Percentiles rank a stretch among this genome's conserved stretches.
Evolutionary conservation across 331 rosid species (phyloP).

Genomic region (Rhamnella rubrinervis): DNA sequence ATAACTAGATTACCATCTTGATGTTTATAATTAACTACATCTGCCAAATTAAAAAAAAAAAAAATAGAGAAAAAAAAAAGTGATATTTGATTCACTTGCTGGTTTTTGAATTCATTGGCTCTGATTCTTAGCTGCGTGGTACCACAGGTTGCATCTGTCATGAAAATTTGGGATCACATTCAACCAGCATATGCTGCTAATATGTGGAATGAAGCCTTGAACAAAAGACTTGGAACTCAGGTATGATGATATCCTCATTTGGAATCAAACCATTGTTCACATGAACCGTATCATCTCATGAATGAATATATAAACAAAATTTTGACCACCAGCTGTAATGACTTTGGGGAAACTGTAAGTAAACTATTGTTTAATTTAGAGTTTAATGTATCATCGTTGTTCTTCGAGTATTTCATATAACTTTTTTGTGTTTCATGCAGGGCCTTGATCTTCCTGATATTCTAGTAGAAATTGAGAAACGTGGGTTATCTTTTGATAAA

Average conservation of each 20-base stretch:
- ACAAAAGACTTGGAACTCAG: slow-evolving; percentile 84
- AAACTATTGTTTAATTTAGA: neutral
- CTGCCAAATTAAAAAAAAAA: too few relatives aligned
- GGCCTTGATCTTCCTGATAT: slow-evolving; percentile 76
- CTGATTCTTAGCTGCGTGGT: slow-evolving; percentile 21
- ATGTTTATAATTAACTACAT: neutral
- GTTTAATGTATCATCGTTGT: neutral
- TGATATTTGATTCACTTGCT: neutral
- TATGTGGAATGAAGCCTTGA: slow-evolving; percentile 98
- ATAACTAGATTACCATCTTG: neutral
- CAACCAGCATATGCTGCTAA: slow-evolving; percentile 88
- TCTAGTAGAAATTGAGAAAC: slow-evolving; percentile 81
- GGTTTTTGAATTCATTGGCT: neutral
- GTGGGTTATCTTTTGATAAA: slow-evolving; percentile 79
- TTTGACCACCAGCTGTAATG: too few relatives aligned
- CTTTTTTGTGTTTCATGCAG: slow-evolving; percentile 44
- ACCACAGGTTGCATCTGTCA: slow-evolving; percentile 86
- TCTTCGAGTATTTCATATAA: slow-evolving; percentile 1
- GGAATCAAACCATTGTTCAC: neutral
- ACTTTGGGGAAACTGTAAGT: too few relatives aligned
- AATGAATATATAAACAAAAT: too few relatives aligned
- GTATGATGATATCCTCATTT: slow-evolving; percentile 36
- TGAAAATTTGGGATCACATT: slow-evolving; percentile 91
- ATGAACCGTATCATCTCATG: neutral
- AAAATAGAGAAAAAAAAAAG: too few relatives aligned